Conservation (phyloP, 1,284 basidiomycete species). For the Ceratobasidium sp. region DNA sequence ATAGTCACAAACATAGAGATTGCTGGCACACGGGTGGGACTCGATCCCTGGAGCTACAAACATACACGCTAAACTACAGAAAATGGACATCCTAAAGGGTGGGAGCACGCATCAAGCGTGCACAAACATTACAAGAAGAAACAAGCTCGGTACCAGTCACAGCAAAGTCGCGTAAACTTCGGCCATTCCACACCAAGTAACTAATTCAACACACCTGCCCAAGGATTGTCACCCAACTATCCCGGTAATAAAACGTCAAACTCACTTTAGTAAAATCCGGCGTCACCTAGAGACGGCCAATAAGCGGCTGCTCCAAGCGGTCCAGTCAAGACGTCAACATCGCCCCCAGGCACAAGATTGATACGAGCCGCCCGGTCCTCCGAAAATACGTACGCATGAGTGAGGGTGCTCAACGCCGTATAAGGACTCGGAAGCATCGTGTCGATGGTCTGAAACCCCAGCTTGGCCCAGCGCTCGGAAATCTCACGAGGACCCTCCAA, state of each 20-base stretch:
- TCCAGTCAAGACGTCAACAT: neutral
- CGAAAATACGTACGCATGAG: slow-evolving; percentile 1
- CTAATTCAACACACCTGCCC: no score
- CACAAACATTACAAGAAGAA: no score
- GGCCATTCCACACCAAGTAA: no score
- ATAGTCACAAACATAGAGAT: no score
- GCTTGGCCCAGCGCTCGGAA: neutral
- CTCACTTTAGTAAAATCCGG: neutral
- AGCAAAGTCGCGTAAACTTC: no score
- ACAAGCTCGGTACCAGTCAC: no score
- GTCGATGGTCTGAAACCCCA: slow-evolving; percentile 7
- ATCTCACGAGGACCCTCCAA: slow-evolving; percentile 28
- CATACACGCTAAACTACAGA: no score
- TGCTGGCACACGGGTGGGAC: no score
- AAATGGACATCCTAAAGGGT: no score
- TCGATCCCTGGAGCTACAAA: no score
- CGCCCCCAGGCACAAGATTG: slow-evolving; percentile 10
- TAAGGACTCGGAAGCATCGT: slow-evolving; percentile 1
- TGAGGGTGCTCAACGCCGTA: neutral
- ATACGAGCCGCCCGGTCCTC: slow-evolving; percentile 1
- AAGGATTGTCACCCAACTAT: no score
- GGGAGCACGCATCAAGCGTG: no score
- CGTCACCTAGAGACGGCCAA: slow-evolving; percentile 1
- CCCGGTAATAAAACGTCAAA: neutral
- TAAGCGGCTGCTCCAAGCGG: neutral